phyloP scores from a whole-genome alignment of 2,329 filamentous ascomycete species.

The Colletotrichum somersetense region DNA sequence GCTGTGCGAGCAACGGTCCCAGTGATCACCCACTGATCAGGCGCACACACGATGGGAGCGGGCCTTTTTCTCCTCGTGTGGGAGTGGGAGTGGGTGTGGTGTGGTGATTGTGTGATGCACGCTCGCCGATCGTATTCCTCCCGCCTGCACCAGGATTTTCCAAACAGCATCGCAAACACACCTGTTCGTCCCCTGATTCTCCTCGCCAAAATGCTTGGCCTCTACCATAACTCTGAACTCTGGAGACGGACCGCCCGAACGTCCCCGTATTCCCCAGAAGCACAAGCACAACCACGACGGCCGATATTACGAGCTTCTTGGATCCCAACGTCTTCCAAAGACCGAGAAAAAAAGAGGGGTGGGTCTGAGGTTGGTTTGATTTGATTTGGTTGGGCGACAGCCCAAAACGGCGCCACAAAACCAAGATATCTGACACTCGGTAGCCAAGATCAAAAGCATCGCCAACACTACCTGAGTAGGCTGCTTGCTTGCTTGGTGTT shows the following conservation, averaged over 20 bases:
- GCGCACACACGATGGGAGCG: not conserved
- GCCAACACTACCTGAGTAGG: conserved; percentile 4
- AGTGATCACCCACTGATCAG: not conserved
- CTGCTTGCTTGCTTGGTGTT: conserved; percentile 11
- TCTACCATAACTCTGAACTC: conserved; percentile 16
- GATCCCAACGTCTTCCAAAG: not conserved
- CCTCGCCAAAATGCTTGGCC: conserved; percentile 40
- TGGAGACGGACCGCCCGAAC: conserved; percentile 1
- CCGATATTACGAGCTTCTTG: conserved; percentile 6
- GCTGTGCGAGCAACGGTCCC: not conserved
- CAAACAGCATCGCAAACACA: conserved; percentile 38
- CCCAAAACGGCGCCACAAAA: not conserved
- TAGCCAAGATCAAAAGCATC: conserved; percentile 21
- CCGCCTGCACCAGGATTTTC: conserved; percentile 35
- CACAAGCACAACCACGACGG: not conserved
- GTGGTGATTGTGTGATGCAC: conserved; percentile 17
- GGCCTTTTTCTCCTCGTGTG: not conserved
- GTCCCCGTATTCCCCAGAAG: conserved; percentile 23
- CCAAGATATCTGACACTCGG: conserved; percentile 9
- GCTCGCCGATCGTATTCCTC: conserved; percentile 33
- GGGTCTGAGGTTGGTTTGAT: not conserved
- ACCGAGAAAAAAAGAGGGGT: not conserved
- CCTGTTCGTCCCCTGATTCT: conserved; percentile 32
- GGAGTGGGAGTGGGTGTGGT: no score
- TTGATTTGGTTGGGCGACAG: not conserved